phyloP scores from a whole-genome alignment of 768 basidiomycete species.

The Xerocomus potaroensis region DNA sequence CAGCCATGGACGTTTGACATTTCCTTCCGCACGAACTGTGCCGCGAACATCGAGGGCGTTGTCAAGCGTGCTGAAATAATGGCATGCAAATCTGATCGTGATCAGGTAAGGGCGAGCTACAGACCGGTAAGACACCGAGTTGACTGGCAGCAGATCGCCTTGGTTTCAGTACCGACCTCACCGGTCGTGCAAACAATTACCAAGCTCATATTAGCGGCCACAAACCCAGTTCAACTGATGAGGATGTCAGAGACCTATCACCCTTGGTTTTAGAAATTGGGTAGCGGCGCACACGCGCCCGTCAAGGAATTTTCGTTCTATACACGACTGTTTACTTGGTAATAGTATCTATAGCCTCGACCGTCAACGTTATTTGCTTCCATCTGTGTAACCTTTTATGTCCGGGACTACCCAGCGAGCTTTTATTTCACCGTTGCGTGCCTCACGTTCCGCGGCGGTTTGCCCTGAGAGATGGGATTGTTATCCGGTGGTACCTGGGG shows the following conservation, averaged over 20 bases:
- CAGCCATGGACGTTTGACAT: conserved; percentile 56
- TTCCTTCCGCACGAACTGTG: conserved; percentile 54
- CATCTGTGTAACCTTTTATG: too few relatives aligned
- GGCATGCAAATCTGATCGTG: conserved; percentile 84
- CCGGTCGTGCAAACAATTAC: conserved; percentile 80
- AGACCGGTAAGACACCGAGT: neutral
- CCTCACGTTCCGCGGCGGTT: too few relatives aligned
- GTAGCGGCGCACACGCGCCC: too few relatives aligned
- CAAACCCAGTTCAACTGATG: conserved; percentile 79
- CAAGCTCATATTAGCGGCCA: conserved; percentile 79
- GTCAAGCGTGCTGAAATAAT: conserved; percentile 78
- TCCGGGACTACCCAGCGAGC: too few relatives aligned
- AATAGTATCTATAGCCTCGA: too few relatives aligned
- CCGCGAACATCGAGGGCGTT: conserved; percentile 61
- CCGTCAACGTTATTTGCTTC: too few relatives aligned
- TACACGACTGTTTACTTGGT: too few relatives aligned
- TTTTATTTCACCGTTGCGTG: too few relatives aligned
- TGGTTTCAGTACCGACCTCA: conserved; percentile 19
- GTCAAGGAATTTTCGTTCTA: too few relatives aligned
- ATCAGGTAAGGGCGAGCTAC: conserved; percentile 49
- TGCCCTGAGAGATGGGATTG: too few relatives aligned
- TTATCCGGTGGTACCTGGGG: too few relatives aligned
- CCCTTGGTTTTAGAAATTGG: conserved; percentile 71
- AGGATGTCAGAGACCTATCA: conserved; percentile 83
- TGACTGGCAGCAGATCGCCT: conserved; percentile 19